Evolutionary conservation across 106 monocot species (phyloP), one percentile per base, ranked within the genome.

Genomic region (Ottelia alismoides): DNA sequence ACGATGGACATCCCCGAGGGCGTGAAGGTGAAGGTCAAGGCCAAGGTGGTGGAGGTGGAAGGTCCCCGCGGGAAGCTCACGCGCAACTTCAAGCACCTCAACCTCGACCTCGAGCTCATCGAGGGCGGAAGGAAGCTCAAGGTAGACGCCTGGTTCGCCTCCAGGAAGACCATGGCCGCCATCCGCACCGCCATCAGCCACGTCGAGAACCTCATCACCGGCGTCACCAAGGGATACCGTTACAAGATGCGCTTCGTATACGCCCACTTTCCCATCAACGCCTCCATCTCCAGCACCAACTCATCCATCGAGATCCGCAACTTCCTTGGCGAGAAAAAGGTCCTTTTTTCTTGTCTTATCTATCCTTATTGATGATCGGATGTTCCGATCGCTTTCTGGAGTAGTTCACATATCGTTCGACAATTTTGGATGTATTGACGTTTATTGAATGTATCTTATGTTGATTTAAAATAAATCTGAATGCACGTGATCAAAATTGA

Each of bases 161-260:
- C n/a, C n/a, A n/a, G n/a, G n/a, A n/a, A n/a, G n/a, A n/a, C n/a
- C n/a, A n/a, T n/a, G n/a, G n/a, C n/a, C n/a, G n/a, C n/a, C 56
- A 77, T 80, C 65, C 73, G 85, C 54, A 85, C 85, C 17, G 80
- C 80, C 20, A 70, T 85, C 49, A 72, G 72, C 21, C 79, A 80
- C 63, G 74, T 85, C 30, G 74, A 78, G 71, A 87, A 81, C 27
- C 61, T 81, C 43, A 81, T 87, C 55, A 78, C 74, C 11, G 86
- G 81, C 4, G 80, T 81, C 25, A 69, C 77, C 45, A 74, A 77
- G 68, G 86, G 86, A 0, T 87, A 71, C 55, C 70, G 81, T 16
- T 87, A 87, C 61, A 81, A 87, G 74, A 87, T 81, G 86, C 66
- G 81, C 17, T 81, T 81, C 57, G 81, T 87, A 22, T 86, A 87